These are phyloP conservation scores for Syncephalastrum racemosum DNA, from an alignment of 371 early-diverging fungal genomes.

Conservation along the genomic window DNA sequence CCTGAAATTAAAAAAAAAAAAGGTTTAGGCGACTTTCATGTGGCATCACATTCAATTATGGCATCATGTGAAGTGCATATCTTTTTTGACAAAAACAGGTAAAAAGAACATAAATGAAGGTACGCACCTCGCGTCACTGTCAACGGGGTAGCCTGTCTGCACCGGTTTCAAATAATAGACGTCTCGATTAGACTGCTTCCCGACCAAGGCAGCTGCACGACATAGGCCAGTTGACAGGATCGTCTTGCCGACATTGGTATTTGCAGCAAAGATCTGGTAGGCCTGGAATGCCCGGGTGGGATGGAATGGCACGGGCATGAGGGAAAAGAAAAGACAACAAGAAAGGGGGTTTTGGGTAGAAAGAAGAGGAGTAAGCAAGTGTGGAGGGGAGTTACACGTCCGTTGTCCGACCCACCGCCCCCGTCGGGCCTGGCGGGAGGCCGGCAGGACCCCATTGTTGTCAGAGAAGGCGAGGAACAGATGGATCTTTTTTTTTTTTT, in stretches of 20 bases:
- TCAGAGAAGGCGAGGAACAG: neutral
- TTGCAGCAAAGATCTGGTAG: constrained; percentile 76
- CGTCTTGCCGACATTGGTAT: constrained; percentile 88
- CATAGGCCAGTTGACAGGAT: constrained; percentile 70
- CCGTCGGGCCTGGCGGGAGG: too few relatives aligned
- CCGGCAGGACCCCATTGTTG: too few relatives aligned
- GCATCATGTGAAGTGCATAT: too few relatives aligned
- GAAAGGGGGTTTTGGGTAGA: constrained; percentile 1
- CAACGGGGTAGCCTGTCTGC: constrained; percentile 82
- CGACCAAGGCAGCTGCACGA: constrained; percentile 54
- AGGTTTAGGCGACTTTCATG: neutral
- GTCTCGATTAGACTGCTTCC: constrained; percentile 40
- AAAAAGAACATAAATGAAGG: neutral
- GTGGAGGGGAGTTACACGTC: too few relatives aligned
- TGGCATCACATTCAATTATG: neutral
- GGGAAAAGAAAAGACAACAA: constrained; percentile 4
- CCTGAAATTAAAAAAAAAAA: constrained; percentile 28
- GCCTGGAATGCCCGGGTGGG: constrained; percentile 65
- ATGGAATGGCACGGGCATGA: constrained; percentile 43
- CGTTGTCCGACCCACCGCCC: too few relatives aligned
- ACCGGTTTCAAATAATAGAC: constrained; percentile 80
- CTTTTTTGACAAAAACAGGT: neutral
- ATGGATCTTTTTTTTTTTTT: constrained; percentile 5
- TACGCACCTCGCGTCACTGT: constrained; percentile 72
- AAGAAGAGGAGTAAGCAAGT: too few relatives aligned